phyloP scores from a whole-genome alignment of 106 monocot species.

The Dendrobium chrysotoxum region DNA sequence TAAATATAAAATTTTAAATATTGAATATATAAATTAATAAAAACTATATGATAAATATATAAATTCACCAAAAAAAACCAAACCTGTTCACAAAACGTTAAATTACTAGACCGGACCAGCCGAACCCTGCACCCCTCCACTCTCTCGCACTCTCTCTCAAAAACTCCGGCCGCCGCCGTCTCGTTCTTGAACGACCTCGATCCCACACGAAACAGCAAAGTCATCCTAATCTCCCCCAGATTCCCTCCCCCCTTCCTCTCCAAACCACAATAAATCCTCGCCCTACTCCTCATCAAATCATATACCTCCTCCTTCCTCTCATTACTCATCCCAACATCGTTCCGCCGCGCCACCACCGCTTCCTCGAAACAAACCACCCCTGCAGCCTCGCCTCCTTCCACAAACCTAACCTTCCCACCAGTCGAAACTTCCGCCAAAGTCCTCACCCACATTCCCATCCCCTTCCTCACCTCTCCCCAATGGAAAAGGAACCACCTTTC shows the following conservation, averaged over 20 bases:
- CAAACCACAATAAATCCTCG: slow-evolving; percentile 49
- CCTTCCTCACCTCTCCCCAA: slow-evolving; percentile 29
- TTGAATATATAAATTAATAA: too few species aligned
- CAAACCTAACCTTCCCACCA: slow-evolving; percentile 11
- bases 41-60: too few species aligned
- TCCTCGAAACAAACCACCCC: slow-evolving; percentile 39
- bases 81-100: slow-evolving; percentile 83
- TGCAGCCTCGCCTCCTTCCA: not conserved
- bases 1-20: too few species aligned
- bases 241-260: not conserved
- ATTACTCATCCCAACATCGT: slow-evolving; percentile 32
- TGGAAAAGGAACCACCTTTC: slow-evolving; percentile 42
- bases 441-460: slow-evolving; percentile 25
- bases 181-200: slow-evolving; percentile 67
- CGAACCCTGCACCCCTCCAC: slow-evolving; percentile 38
- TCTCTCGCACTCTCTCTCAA: slow-evolving; percentile 42
- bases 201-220: slow-evolving; percentile 44
- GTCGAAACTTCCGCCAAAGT: slow-evolving; percentile 21
- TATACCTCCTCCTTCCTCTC: slow-evolving; percentile 25
- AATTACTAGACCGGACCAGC: slow-evolving; percentile 28
- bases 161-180: slow-evolving; percentile 34
- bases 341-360: slow-evolving; percentile 68
- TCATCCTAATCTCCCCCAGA: slow-evolving; percentile 18
- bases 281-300: slow-evolving; percentile 64
- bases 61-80: too few species aligned